Conservation (phyloP, 352 stramenopile species). For the Pythium aphanidermatum region DNA sequence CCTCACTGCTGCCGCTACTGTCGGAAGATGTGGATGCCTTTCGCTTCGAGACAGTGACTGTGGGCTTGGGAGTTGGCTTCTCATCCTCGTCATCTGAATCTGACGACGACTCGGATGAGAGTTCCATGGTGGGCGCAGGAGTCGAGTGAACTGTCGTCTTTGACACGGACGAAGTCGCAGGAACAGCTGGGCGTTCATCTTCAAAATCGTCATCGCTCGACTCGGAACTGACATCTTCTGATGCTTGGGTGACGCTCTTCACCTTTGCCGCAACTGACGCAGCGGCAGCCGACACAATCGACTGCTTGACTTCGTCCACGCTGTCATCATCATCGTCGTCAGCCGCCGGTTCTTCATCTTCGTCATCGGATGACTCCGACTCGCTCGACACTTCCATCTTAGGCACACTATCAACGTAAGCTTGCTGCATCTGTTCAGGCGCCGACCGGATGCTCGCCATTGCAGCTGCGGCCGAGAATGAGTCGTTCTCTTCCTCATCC, state of each 20-base stretch:
- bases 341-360: slow-evolving; percentile 23
- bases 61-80: background rate
- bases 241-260: background rate
- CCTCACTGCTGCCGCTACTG: too few relatives aligned
- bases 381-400: slow-evolving; percentile 53
- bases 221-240: slow-evolving; percentile 23
- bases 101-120: slow-evolving; percentile 18
- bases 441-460: slow-evolving; percentile 1
- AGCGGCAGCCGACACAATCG: slow-evolving; percentile 8
- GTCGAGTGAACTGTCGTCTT: background rate
- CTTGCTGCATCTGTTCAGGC: slow-evolving; percentile 8
- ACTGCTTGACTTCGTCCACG: slow-evolving; percentile 15
- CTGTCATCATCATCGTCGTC: slow-evolving; percentile 18
- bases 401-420: slow-evolving; percentile 55
- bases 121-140: background rate
- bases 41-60: slow-evolving; percentile 5
- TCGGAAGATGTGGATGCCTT: slow-evolving; percentile 12
- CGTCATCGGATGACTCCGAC: slow-evolving; percentile 30
- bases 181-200: slow-evolving; percentile 15
- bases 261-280: slow-evolving; percentile 5
- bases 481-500: slow-evolving; percentile 4
- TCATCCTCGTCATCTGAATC: slow-evolving; percentile 24
- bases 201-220: slow-evolving; percentile 35
- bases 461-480: too few relatives aligned
- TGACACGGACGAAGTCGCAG: background rate